Evolutionary conservation across 1,284 basidiomycete species (phyloP).

Genomic region (Anthracocystis setariae): DNA sequence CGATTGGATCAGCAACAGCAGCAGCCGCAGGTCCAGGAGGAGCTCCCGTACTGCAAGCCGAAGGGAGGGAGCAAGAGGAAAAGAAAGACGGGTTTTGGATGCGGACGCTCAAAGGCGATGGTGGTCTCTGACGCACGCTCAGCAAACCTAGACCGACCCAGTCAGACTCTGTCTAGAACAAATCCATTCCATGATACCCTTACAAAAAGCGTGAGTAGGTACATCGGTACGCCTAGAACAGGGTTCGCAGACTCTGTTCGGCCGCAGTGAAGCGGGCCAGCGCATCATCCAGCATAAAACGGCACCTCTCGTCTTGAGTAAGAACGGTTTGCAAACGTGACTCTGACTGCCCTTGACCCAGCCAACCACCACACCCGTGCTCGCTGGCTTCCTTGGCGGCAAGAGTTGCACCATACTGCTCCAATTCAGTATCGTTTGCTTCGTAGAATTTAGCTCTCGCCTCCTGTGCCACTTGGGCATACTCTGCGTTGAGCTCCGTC

Average conservation of each 20-base stretch:
- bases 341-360: constrained; percentile 7
- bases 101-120: constrained; percentile 40
- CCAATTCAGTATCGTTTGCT: constrained; percentile 13
- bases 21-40: constrained; percentile 24
- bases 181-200: constrained; percentile 19
- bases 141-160: not conserved
- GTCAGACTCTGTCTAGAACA: not conserved
- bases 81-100: constrained; percentile 44
- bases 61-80: constrained; percentile 26
- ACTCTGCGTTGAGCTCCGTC: constrained; percentile 6
- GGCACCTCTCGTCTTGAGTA: constrained; percentile 16
- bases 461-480: constrained; percentile 2
- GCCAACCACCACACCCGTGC: constrained; percentile 25
- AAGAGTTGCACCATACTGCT: constrained; percentile 8
- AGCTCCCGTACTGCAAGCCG: constrained; percentile 30
- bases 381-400: constrained; percentile 12
- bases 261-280: constrained; percentile 19
- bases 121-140: constrained; percentile 9
- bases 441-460: constrained; percentile 2
- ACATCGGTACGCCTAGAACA: constrained; percentile 9
- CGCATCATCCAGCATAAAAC: constrained; percentile 27
- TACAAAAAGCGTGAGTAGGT: not conserved
- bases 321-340: constrained; percentile 7
- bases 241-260: constrained; percentile 9
- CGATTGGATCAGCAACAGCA: constrained; percentile 23